These are phyloP conservation scores for Blastosporella zonata DNA, from an alignment of 1,284 basidiomycete species.

Conservation along the genomic window DNA sequence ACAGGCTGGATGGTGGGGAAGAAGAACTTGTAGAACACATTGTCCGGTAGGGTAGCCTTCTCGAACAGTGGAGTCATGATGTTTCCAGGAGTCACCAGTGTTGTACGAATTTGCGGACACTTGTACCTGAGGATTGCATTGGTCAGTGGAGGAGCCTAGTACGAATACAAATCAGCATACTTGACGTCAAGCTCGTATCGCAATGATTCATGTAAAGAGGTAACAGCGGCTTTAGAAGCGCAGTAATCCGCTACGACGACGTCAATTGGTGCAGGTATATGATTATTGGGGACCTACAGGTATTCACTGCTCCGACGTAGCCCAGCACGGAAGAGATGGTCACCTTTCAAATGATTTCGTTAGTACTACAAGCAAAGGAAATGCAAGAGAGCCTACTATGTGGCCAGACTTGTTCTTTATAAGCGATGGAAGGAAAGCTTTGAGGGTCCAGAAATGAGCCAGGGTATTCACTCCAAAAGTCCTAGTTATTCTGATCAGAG, in stretches of 20 bases:
- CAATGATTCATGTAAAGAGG: slow-evolving; percentile 76
- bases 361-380: neutral
- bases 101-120: slow-evolving; percentile 74
- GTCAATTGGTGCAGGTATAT: slow-evolving; percentile 1
- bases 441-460: slow-evolving; percentile 87
- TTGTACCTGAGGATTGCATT: slow-evolving; percentile 53
- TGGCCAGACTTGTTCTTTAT: slow-evolving; percentile 78
- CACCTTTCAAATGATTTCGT: slow-evolving; percentile 41
- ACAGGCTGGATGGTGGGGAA: slow-evolving; percentile 73
- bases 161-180: slow-evolving; percentile 30
- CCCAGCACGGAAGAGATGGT: slow-evolving; percentile 83
- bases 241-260: slow-evolving; percentile 71
- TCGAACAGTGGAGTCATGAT: slow-evolving; percentile 75
- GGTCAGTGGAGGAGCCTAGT: neutral
- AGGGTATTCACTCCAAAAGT: slow-evolving; percentile 89
- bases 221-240: slow-evolving; percentile 83
- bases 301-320: slow-evolving; percentile 70
- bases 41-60: slow-evolving; percentile 48
- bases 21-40: slow-evolving; percentile 63
- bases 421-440: slow-evolving; percentile 92
- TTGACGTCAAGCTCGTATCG: slow-evolving; percentile 80
- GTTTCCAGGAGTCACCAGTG: slow-evolving; percentile 76
- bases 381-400: slow-evolving; percentile 51
- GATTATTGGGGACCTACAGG: slow-evolving; percentile 54
- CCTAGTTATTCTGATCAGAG: slow-evolving; percentile 38